Percentiles rank a stretch among this genome's conserved stretches.
These are phyloP conservation scores for Talaromyces liani DNA, from an alignment of 495 filamentous ascomycete genomes.

Conservation along the genomic window DNA sequence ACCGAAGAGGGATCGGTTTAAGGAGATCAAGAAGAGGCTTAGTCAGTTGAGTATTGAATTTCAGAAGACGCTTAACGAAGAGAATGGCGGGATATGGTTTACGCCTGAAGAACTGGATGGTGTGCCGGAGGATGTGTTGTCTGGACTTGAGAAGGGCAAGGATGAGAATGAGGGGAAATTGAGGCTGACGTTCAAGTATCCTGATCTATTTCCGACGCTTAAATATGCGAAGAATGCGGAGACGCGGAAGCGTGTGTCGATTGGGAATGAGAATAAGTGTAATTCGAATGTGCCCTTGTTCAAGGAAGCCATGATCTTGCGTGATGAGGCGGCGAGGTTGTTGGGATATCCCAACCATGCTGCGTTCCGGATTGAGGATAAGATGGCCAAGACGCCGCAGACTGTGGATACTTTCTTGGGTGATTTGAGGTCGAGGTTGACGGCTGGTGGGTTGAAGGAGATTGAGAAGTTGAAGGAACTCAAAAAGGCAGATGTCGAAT, in stretches of 20 bases:
- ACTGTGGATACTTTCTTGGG: slow-evolving; percentile 78
- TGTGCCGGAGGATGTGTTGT: slow-evolving; percentile 54
- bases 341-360: slow-evolving; percentile 92
- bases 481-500: slow-evolving; percentile 69
- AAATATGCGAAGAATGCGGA: slow-evolving; percentile 55
- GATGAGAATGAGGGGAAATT: slow-evolving; percentile 61
- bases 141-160: slow-evolving; percentile 62
- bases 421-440: slow-evolving; percentile 68
- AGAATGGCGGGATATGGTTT: slow-evolving; percentile 61
- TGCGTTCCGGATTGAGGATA: slow-evolving; percentile 84
- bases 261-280: slow-evolving; percentile 71
- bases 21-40: slow-evolving; percentile 65
- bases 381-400: slow-evolving; percentile 92
- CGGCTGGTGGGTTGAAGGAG: slow-evolving; percentile 72
- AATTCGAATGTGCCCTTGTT: slow-evolving; percentile 83
- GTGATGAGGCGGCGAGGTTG: slow-evolving; percentile 87
- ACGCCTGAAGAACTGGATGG: slow-evolving; percentile 53
- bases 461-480: slow-evolving; percentile 61
- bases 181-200: slow-evolving; percentile 62
- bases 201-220: slow-evolving; percentile 57
- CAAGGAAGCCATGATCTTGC: slow-evolving; percentile 75
- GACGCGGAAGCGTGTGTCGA: slow-evolving; percentile 48
- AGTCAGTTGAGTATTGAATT: slow-evolving; percentile 59
- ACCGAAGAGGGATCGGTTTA: slow-evolving; percentile 55
- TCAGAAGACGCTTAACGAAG: slow-evolving; percentile 64